phyloP scores from a whole-genome alignment of 352 stramenopile species.

The Globisporangium solare region DNA sequence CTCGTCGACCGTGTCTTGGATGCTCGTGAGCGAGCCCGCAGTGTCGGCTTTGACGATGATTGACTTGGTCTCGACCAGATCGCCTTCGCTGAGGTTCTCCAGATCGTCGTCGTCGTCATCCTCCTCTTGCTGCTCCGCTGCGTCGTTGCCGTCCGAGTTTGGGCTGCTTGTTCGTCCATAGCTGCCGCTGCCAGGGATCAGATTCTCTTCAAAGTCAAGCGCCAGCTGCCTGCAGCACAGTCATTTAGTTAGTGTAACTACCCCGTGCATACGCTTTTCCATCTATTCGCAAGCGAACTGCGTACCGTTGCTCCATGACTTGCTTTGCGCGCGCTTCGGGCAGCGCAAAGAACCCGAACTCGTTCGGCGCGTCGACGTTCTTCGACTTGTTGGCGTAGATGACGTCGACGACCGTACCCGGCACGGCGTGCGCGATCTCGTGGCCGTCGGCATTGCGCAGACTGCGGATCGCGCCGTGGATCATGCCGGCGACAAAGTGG shows the following conservation, averaged over 20 bases:
- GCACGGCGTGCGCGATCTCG: slow-evolving; percentile 44
- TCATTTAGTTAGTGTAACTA: background rate
- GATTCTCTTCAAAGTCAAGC: slow-evolving; percentile 63
- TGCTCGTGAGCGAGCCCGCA: slow-evolving; percentile 74
- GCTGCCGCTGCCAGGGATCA: slow-evolving; percentile 26
- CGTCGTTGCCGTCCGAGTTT: background rate
- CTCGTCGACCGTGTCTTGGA: slow-evolving; percentile 80
- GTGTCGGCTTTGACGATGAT: slow-evolving; percentile 82
- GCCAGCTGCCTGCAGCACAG: slow-evolving; percentile 47
- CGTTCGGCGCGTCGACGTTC: slow-evolving; percentile 78
- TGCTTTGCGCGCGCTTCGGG: slow-evolving; percentile 54
- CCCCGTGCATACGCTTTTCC: background rate
- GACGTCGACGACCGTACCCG: slow-evolving; percentile 78
- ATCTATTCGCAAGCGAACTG: background rate
- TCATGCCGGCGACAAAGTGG: slow-evolving; percentile 85
- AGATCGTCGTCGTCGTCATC: slow-evolving; percentile 16
- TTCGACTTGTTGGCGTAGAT: slow-evolving; percentile 78
- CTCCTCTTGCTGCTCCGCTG: slow-evolving; percentile 1
- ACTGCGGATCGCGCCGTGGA: slow-evolving; percentile 68
- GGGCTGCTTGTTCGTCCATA: slow-evolving; percentile 12
- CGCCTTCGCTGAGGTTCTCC: slow-evolving; percentile 32
- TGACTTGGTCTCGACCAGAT: slow-evolving; percentile 44
- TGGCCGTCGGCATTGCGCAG: slow-evolving; percentile 52
- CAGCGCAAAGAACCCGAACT: slow-evolving; percentile 76
- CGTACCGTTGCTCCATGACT: slow-evolving; percentile 69